Conservation (phyloP, 2,329 filamentous ascomycete species). For the Fusarium aywerte region DNA sequence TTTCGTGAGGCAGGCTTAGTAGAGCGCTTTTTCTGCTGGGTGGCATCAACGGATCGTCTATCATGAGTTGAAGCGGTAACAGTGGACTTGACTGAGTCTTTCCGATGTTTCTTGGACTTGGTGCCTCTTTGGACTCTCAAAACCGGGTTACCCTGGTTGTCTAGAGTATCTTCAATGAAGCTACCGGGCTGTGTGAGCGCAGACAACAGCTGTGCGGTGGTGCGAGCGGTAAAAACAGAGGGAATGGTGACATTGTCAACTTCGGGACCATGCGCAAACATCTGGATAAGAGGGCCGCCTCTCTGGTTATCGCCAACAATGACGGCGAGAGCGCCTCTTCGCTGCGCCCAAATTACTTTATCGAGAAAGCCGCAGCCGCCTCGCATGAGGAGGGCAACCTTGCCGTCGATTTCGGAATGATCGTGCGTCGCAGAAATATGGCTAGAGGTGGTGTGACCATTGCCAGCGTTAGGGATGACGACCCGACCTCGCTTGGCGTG, state of each 20-base stretch:
- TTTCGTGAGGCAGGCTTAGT: conserved; percentile 17
- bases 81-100: conserved; percentile 15
- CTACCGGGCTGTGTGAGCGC: conserved; percentile 81
- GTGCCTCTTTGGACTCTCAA: conserved; percentile 64
- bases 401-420: conserved; percentile 90
- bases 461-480: conserved; percentile 49
- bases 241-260: conserved; percentile 96
- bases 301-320: conserved; percentile 95
- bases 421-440: conserved; percentile 92
- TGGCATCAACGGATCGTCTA: conserved; percentile 24
- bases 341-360: conserved; percentile 96
- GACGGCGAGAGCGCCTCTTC: conserved; percentile 85
- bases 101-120: conserved; percentile 43
- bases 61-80: conserved; percentile 20
- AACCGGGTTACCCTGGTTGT: conserved; percentile 68
- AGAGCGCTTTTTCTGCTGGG: conserved; percentile 13
- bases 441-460: conserved; percentile 57
- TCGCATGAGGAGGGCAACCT: conserved; percentile 89
- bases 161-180: conserved; percentile 68
- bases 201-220: conserved; percentile 91
- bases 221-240: conserved; percentile 93
- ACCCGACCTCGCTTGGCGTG: conserved; percentile 47
- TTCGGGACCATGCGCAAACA: conserved; percentile 93
- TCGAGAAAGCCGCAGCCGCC: conserved; percentile 97
- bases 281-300: conserved; percentile 89